A percentile compares a stretch with the other conserved stretches of the same genome.
Conservation (phyloP, 371 early-diverging fungal species). For the Lichtheimia hyalospora region DNA sequence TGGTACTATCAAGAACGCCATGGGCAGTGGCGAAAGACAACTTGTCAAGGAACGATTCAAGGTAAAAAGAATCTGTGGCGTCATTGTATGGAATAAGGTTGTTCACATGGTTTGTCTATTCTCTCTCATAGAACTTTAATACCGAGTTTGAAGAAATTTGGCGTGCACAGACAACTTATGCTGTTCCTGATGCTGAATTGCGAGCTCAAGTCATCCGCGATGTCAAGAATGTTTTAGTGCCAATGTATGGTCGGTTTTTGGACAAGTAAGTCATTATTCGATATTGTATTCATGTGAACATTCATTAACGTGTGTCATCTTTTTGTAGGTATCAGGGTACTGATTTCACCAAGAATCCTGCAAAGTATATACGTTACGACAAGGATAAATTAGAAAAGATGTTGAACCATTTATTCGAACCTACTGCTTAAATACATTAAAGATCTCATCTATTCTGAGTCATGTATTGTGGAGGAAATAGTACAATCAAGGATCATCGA, state of each 20-base stretch:
- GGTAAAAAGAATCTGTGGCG: conserved; percentile 15
- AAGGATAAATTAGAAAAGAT: conserved; percentile 63
- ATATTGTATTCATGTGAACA: no score
- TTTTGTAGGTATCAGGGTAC: conserved; percentile 48
- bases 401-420: conserved; percentile 72
- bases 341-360: conserved; percentile 78
- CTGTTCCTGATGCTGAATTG: conserved; percentile 82
- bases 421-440: conserved; percentile 31
- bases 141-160: conserved; percentile 78
- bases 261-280: conserved; percentile 49
- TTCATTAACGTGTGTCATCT: background rate
- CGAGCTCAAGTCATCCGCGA: conserved; percentile 72
- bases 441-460: background rate
- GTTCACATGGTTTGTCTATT: background rate
- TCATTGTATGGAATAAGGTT: no score
- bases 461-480: no score
- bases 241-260: conserved; percentile 78
- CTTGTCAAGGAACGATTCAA: conserved; percentile 83
- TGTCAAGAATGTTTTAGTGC: conserved; percentile 71
- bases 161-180: conserved; percentile 72
- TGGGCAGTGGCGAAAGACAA: conserved; percentile 70
- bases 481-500: no score
- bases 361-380: conserved; percentile 84
- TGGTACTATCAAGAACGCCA: conserved; percentile 58
- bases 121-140: conserved; percentile 69